Base-by-base conservation (phyloP, 1,284 basidiomycete genomes). In the Malassezia equina region DNA sequence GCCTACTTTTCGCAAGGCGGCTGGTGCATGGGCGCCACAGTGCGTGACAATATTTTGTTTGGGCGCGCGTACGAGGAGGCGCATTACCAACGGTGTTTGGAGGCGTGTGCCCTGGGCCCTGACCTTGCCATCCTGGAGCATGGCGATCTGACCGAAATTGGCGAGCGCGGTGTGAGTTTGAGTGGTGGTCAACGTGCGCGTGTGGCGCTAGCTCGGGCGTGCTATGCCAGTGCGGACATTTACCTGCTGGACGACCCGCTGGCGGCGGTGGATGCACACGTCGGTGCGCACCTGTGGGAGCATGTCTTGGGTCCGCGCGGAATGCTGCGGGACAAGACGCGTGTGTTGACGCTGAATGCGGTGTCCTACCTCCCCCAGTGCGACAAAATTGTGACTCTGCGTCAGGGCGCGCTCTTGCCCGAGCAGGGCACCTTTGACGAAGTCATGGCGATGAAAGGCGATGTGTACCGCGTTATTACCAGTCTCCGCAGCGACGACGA, bases 1-100 rank as follows among this genome's bases (percentile, higher is more conserved):
- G 84, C 90, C 0, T 95, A 93, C 76, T 89, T 88, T 13, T 82
- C 84, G 24, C 91, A 95, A 69, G 86, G 84, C 65, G 86, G 90
- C 28, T 95, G 90, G 87, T 85, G 58, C 52, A 67, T 67, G 64
- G 64, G 65, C 86, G 88, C 62, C 24, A 39, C 55, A 17, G 52
- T 55, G 23, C 40, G 53, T n/a, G 51, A 65, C 39, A 63, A 68
- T 47, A 60, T 65, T 34, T 70, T 88, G 31, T 95, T 95, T 76
- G 90, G 85, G 7, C 86, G 90, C 72, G 81, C 84, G 59, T 94
- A 86, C 60, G 87, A 94, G 53, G 84, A 86, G 59, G 71, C 71
- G 33, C 77, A 76, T 44, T 78, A 78, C 64, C 59, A 63, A 64
- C 68, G 46, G 5, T 62, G 69, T 21, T 34, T 74, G 21, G 62